Conservation (phyloP, 2,329 filamentous ascomycete genomes). For the Teratosphaeria gauchensis region DNA sequence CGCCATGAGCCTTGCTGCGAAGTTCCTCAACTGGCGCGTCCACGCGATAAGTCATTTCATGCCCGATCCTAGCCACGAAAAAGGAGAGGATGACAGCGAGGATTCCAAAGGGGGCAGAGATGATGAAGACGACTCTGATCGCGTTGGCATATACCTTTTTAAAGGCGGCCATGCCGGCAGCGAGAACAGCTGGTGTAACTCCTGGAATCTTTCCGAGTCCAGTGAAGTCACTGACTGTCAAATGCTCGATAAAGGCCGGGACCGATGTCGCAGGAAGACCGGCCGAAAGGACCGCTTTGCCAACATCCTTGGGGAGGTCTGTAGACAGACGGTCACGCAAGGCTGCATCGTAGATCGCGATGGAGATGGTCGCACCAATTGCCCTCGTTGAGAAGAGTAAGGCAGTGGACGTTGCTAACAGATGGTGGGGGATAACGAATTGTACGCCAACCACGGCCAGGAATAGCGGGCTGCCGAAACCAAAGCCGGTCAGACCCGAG, state of each 20-base stretch:
- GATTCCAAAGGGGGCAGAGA: slow-evolving; percentile 11
- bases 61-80: slow-evolving; percentile 5
- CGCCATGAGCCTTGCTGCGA: background rate
- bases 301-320: slow-evolving; percentile 29
- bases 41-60: slow-evolving; percentile 10
- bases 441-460: slow-evolving; percentile 12
- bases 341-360: slow-evolving; percentile 33
- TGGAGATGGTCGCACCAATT: slow-evolving; percentile 27
- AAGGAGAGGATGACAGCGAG: slow-evolving; percentile 8
- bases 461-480: slow-evolving; percentile 12
- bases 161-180: slow-evolving; percentile 24
- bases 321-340: slow-evolving; percentile 29
- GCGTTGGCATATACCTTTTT: slow-evolving; percentile 31
- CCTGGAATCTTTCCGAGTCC: slow-evolving; percentile 23
- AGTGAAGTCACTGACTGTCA: slow-evolving; percentile 16
- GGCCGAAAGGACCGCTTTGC: slow-evolving; percentile 27
- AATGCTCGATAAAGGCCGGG: slow-evolving; percentile 25
- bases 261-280: slow-evolving; percentile 27
- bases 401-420: slow-evolving; percentile 12
- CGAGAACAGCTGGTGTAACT: slow-evolving; percentile 24
- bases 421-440: slow-evolving; percentile 10
- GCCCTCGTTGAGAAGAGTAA: slow-evolving; percentile 6
- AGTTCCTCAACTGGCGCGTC: slow-evolving; percentile 6
- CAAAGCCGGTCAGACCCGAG: slow-evolving; percentile 9
- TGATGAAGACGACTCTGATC: slow-evolving; percentile 31